Evolutionary conservation across 768 basidiomycete species (phyloP), one percentile per base, ranked within the genome.

Genomic region (Russula sp.): DNA sequence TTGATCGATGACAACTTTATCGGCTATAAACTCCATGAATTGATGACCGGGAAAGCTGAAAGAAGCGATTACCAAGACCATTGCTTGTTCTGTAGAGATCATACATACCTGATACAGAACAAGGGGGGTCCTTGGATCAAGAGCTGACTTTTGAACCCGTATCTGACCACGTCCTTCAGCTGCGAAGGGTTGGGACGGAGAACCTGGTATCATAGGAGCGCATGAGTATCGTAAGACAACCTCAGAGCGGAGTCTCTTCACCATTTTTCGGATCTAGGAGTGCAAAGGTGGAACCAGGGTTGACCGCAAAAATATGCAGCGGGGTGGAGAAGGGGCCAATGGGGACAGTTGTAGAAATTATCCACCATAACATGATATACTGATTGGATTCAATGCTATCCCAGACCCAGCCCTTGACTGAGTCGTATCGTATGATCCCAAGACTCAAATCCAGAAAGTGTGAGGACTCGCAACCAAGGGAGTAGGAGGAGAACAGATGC

Each of bases 1-100:
- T 68, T 83, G 81, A 2, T 74, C 74, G 32, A 86, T 85, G 69
- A 85, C 79, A 39, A 85, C 77, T 67, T 86, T 86, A 65, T 84
- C 83, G 43, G 83, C 84, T 83, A 61, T 18, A 25, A 18, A 35
- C 22, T 13, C 11, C 8, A 22, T 62, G 14, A 62, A 29, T 20
- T 16, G 10, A 14, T 32, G 54, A 16, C n/a, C n/a, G n/a, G n/a
- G n/a, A n/a, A 43, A 46, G 3, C 34, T 5, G 6, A 47, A 39
- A 8, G 56, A 43, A 29, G 5, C 3, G 59, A 73, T 60, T 64
- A 82, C 83, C 83, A 5, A 83, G 73, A 1, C 82, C 81, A 3
- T 78, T 76, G 39, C 77, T 50, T 76, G 73, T 60, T 84, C 83
- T 16, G 70, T 75, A 60, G 83, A 84, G 74, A 7, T 80, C 75